Evolutionary conservation across 106 monocot species (phyloP), one percentile per base, ranked within the genome.

Genomic region (Apostasia ramifera): DNA sequence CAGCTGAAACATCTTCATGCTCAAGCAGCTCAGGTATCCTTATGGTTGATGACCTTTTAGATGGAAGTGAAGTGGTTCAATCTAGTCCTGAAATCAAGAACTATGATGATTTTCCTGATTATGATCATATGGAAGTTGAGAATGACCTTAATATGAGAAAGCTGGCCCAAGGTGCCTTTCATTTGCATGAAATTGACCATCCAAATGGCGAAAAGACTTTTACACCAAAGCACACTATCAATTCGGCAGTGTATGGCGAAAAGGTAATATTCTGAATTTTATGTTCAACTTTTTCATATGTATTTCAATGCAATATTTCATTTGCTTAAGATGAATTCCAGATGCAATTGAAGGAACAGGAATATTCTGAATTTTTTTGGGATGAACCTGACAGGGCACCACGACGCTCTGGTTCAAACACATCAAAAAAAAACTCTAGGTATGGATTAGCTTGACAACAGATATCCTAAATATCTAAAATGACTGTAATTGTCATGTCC

Each of bases 91-190:
- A 40, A n/a, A 61, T 10, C 43, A 42, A 61, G 43, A 42, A 12
- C 2, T 44, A 43, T 10, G 12, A 42, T 61, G 42, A 61, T 42
- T 40, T 61, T 61, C 15, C 11, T 8, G 43, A 40, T 3, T 7
- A 1, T 61, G 61, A 43, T 26, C 40, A 12, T 9, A 9, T 11
- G 7, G 61, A 61, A 61, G 10, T 4, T 42, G 66, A 74, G 53
- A 81, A 81, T 71, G 63, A 73, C 39, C 59, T 68, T 48, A 70
- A 54, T 53, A 60, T 81, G 55, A 57, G 68, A 53, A 84, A 67
- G 57, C 42, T 81, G 6, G 73, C 76, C 47, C 50, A 72, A 59
- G 75, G 41, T 43, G 67, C 53, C 12, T 88, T 79, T 69, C 49
- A 63, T 6, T 42, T 43, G 42, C 61, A 61, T 7, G 44, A 7